phyloP scores from a whole-genome alignment of 2,329 filamentous ascomycete species.

The Aureobasidium musti region DNA sequence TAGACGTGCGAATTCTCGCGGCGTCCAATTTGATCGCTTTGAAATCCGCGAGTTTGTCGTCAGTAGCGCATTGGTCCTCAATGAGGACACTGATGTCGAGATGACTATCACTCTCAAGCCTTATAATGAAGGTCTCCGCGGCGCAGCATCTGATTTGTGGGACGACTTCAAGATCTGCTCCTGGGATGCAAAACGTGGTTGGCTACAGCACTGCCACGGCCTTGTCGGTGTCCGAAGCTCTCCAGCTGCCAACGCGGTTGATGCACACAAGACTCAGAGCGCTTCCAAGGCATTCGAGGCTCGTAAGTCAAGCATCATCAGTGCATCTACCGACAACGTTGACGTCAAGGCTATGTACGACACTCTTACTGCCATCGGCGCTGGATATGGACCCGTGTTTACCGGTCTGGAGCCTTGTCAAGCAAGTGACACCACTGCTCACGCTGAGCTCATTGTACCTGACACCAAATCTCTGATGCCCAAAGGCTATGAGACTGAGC shows the following conservation, averaged over 20 bases:
- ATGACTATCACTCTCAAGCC: conserved; percentile 21
- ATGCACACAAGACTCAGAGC: conserved; percentile 17
- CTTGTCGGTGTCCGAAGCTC: conserved; percentile 18
- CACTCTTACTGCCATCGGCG: conserved; percentile 13
- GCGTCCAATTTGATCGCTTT: conserved; percentile 18
- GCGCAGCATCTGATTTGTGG: conserved; percentile 18
- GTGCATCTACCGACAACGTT: not conserved
- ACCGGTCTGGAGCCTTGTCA: conserved; percentile 5
- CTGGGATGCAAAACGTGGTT: conserved; percentile 20
- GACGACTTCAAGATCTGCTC: conserved; percentile 24
- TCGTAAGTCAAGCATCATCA: not conserved
- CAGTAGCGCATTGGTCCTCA: conserved; percentile 16
- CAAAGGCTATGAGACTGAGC: conserved; percentile 17
- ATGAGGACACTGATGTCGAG: conserved; percentile 21
- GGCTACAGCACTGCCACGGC: conserved; percentile 22
- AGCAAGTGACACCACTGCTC: conserved; percentile 6
- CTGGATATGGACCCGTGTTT: conserved; percentile 15
- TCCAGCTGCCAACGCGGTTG: conserved; percentile 1
- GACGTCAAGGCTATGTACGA: conserved; percentile 6
- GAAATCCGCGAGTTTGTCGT: conserved; percentile 20
- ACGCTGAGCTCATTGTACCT: conserved; percentile 16
- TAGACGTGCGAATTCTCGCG: conserved; percentile 8
- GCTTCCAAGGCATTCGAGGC: conserved; percentile 1
- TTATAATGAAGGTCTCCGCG: conserved; percentile 12
- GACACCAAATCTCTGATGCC: conserved; percentile 22